Conservation (phyloP, 2,329 filamentous ascomycete species). For the Metarhizium guizhouense region DNA sequence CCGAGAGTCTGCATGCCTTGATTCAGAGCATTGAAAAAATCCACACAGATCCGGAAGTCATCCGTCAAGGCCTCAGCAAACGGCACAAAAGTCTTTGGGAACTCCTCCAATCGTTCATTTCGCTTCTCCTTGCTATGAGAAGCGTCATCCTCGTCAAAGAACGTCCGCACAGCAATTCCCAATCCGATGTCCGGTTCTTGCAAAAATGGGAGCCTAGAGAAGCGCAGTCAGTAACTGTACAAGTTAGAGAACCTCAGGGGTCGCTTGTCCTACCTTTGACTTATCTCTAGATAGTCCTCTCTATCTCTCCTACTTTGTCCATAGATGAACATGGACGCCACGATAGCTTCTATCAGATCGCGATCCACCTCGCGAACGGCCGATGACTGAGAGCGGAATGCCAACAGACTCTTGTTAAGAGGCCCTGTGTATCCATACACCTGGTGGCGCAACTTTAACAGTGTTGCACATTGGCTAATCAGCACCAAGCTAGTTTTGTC, state of each 20-base stretch:
- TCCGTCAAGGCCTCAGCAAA: constrained; percentile 49
- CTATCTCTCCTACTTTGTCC: constrained; percentile 67
- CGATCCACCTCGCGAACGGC: constrained; percentile 71
- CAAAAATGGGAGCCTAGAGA: constrained; percentile 53
- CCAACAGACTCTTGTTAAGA: constrained; percentile 79
- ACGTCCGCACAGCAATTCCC: constrained; percentile 72
- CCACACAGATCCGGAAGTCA: constrained; percentile 48
- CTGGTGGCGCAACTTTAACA: constrained; percentile 75
- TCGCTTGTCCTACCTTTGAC: constrained; percentile 47
- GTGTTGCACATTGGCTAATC: constrained; percentile 75
- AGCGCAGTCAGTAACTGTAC: constrained; percentile 4
- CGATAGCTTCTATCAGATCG: constrained; percentile 75
- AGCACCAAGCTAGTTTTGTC: constrained; percentile 73
- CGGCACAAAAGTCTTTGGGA: constrained; percentile 47
- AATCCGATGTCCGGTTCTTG: constrained; percentile 65
- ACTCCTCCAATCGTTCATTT: constrained; percentile 35
- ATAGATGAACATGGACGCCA: constrained; percentile 71
- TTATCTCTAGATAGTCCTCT: constrained; percentile 58
- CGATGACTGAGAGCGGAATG: constrained; percentile 75
- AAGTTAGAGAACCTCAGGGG: background rate
- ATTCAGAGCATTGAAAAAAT: constrained; percentile 50
- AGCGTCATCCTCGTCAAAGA: constrained; percentile 62
- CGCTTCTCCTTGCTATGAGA: constrained; percentile 42
- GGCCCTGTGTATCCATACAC: constrained; percentile 89
- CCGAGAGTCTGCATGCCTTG: constrained; percentile 47